Conservation (phyloP, 129 eudicot genomes). For the Centrapalus pauciflorus region DNA sequence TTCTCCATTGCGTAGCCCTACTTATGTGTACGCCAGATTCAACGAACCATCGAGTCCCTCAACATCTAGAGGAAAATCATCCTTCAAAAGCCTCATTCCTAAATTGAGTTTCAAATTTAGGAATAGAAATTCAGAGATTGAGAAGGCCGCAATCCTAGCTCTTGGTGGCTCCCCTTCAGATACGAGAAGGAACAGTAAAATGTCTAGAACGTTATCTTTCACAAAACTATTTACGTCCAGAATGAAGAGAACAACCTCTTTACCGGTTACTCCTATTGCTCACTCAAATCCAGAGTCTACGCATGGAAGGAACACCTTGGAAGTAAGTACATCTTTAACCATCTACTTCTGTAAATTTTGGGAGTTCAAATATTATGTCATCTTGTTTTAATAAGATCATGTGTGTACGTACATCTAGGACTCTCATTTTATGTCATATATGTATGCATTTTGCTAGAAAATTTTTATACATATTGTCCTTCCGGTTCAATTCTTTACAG, state of each 20-base stretch:
- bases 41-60: constrained; percentile 46
- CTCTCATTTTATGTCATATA: neutral
- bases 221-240: constrained; percentile 49
- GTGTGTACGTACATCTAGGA: too few species aligned
- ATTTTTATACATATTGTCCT: neutral
- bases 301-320: constrained; percentile 61
- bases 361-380: neutral
- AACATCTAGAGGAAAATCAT: constrained; percentile 41
- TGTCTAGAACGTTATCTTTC: constrained; percentile 55
- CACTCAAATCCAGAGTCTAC: constrained; percentile 92
- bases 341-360: neutral
- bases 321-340: constrained; percentile 38
- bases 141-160: constrained; percentile 71
- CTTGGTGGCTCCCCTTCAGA: constrained; percentile 68
- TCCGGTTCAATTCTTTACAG: constrained; percentile 29
- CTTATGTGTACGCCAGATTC: constrained; percentile 38
- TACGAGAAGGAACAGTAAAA: constrained; percentile 32
- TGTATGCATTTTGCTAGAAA: neutral
- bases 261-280: constrained; percentile 69
- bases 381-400: constrained; percentile 8
- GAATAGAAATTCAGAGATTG: constrained; percentile 66
- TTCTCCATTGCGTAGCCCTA: constrained; percentile 55
- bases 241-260: constrained; percentile 54
- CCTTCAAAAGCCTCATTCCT: constrained; percentile 66
- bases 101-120: constrained; percentile 69